Evolutionary conservation across 306 rosid genomes (phyloP).

Genomic region (Castanea mollissima): DNA sequence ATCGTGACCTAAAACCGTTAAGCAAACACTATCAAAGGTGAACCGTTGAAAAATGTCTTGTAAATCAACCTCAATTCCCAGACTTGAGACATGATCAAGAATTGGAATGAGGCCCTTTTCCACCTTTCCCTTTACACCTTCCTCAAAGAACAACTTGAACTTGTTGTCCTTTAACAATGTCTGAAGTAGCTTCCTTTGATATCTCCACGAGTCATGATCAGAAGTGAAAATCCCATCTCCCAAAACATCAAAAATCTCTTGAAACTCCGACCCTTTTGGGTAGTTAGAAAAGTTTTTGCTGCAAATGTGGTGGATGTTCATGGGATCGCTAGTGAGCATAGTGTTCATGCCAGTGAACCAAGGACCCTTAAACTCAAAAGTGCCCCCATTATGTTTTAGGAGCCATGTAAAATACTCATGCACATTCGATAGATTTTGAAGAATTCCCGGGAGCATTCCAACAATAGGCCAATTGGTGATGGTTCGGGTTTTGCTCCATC

Average conservation of each 20-base stretch:
- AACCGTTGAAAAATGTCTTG: constrained; percentile 26
- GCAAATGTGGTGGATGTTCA: constrained; percentile 25
- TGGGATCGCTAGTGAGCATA: constrained; percentile 23
- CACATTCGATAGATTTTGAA: neutral
- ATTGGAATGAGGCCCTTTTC: constrained; percentile 12
- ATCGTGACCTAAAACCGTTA: constrained; percentile 26
- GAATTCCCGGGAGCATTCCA: constrained; percentile 10
- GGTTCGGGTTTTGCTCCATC: neutral
- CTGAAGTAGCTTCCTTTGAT: constrained; percentile 20
- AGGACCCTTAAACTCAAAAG: constrained; percentile 18
- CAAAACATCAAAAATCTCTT: constrained; percentile 25
- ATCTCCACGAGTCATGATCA: constrained; percentile 28
- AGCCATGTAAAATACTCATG: neutral
- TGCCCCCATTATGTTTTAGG: neutral
- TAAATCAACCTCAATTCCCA: constrained; percentile 20
- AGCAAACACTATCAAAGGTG: constrained; percentile 22
- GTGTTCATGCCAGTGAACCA: constrained; percentile 18
- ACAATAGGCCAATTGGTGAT: neutral
- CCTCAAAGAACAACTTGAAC: neutral
- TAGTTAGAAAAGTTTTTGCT: constrained; percentile 21
- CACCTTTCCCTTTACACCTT: constrained; percentile 4
- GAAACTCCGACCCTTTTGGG: constrained; percentile 26
- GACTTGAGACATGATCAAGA: neutral
- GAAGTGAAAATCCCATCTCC: constrained; percentile 42
- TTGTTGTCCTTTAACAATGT: neutral